Base-by-base conservation (phyloP, 768 basidiomycete species). In the Rickenella mellea region DNA sequence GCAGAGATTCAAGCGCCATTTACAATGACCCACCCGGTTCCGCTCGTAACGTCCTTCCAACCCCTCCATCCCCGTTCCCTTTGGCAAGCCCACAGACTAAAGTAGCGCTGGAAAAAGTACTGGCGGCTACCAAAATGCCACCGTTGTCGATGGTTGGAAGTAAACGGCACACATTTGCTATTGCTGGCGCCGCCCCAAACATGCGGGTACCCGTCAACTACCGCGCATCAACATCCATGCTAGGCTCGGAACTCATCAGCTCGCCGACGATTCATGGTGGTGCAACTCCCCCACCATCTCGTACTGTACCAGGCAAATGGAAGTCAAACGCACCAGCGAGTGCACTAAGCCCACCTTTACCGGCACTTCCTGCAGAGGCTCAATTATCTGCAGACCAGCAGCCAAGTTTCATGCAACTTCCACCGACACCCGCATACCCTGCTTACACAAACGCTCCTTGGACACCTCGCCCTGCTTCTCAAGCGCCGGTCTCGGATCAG, bases 41-140 rank as follows among this genome's bases (percentile, higher is more conserved):
- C 29, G 56, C 53, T 1, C 52, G 55, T 60, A 49, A 74, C 53
- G 74, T 68, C 6, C 67, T 86, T 14, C 85, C 84, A 0, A 80
- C 84, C 43, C 87, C 85, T 8, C 70, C 85, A 2, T 85, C 88
- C 0, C 88, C 88, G 0, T 90, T 89, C 59, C 87, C 85, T 14
- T 43, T 50, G 9, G 63, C 58, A 29, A 61, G 51, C 24, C 56
- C 64, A 14, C 51, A 50, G 35, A 47, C 38, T 30, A 51, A 52
- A 43, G 47, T 53, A 20, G 61, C 41, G 41, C 57, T 19, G 46
- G 55, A 37, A 25, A 31, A 53, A 24, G 62, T 59, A 31, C 63
- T 58, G 48, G 35, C 24, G 9, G 33, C 33, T 36, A 17, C 12
- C 33, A 36, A 22, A 17, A 10, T 17, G 33, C 15, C 47, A 5